Conservation (phyloP, 257 asterid genomes). For the Knoxia roxburghii region DNA sequence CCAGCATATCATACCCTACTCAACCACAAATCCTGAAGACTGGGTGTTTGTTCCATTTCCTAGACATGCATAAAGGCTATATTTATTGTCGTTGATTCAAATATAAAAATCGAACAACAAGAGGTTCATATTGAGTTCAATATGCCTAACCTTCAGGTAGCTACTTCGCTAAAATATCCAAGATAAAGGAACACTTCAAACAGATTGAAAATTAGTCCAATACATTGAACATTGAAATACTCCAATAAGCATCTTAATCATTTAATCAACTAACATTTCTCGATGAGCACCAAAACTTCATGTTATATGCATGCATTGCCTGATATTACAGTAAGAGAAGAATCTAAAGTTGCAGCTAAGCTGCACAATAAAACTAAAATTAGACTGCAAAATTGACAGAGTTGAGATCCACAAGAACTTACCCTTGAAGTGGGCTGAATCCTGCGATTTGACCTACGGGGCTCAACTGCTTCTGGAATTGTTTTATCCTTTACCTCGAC, state of each 20-base stretch:
- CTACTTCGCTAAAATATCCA: background rate
- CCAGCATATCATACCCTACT: background rate
- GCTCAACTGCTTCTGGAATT: constrained; percentile 50
- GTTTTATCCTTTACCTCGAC: constrained; percentile 38
- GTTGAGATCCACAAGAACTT: constrained; percentile 15
- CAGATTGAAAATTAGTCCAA: no score
- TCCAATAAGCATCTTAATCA: no score
- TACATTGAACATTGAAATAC: background rate
- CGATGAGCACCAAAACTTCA: no score
- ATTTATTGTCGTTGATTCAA: no score
- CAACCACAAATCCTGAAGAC: background rate
- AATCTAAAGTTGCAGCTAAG: background rate
- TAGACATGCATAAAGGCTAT: background rate
- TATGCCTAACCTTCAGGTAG: background rate
- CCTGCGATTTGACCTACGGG: constrained; percentile 91
- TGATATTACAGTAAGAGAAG: background rate
- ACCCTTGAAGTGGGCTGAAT: constrained; percentile 99
- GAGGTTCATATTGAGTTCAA: no score
- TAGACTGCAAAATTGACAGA: background rate
- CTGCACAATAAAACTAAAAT: background rate
- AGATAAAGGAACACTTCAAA: no score
- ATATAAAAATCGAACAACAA: background rate
- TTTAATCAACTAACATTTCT: background rate
- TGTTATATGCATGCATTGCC: background rate
- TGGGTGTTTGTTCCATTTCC: background rate